Base-by-base conservation (phyloP, 495 filamentous ascomycete genomes). In the Podospora conica region DNA sequence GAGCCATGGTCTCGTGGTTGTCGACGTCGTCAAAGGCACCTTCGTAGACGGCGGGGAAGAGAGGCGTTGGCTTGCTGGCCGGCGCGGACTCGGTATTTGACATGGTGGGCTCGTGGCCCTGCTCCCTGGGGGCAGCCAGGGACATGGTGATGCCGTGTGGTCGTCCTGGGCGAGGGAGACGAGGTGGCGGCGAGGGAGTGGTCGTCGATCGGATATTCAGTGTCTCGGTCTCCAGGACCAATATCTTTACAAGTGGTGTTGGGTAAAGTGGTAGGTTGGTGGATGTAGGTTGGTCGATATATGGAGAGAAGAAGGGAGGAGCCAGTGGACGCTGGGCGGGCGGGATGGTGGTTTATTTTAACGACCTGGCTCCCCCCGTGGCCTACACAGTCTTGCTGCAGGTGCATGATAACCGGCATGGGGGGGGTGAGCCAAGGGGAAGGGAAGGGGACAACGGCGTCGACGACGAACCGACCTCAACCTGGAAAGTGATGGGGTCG, bases 11-110 rank as follows among this genome's bases (percentile, higher is more conserved):
- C 28, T 70, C 71, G 25, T 69, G 68, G 31, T 66, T 67, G 57
- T 75, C 69, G 66, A 72, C 68, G 31, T 72, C 70, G 70, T 72
- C 68, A 55, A 72, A 70, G 31, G 18, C 40, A 48, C 70, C 66
- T 66, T 68, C 64, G 60, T 71, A 72, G 60, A 72, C 69, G 65
- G 74, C 33, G 23, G 68, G 59, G 65, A 67, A 53, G 59, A 55
- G 10, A 64, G 59, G 28, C 27, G 53, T 58, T 68, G 23, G 40
- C 21, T 66, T 64, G 62, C 56, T 60, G 65, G 65, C 66, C 20
- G 31, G 59, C 22, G 64, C 22, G 1, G 61, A 25, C 28, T 53
- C 48, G 23, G 55, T 68, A 64, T 9, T 64, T 15, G 55, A 12
- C 55, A 48, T 57, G 12, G 40, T 12, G 53, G 28, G 27, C 24